Base-by-base conservation (phyloP, 139 green algal species). In the Chlorella sp. region DNA sequence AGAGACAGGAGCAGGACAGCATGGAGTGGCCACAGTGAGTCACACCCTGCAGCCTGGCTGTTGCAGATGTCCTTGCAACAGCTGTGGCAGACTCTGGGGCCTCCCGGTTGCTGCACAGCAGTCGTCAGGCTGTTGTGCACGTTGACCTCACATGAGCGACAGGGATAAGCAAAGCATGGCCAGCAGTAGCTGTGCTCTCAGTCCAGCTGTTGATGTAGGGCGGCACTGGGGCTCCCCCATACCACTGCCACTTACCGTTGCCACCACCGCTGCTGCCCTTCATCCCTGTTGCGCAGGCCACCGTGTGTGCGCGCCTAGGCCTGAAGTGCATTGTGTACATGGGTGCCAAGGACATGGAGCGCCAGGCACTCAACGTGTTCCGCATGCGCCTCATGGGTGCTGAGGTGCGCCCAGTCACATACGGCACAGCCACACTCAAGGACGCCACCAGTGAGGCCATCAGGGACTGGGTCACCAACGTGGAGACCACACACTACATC, bases 401-500 rank as follows among this genome's bases (percentile, higher is more conserved):
- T 2, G 94, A 99, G 88, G 93, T 95, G 49, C 83, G 91, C 5
- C 84, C 92, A 2, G 95, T 99, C 61, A 62, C 89, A 76, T 80
- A 79, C 23, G 95, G 95, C 49, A 99, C 95, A 5, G 86, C 90
- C 31, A 99, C 96, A 2, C 87, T 99, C 42, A 99, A 99, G 87
- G 95, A 99, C 72, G 95, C 95, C 34, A 98, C 94, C 65, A 93
- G 80, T 31, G 93, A 99, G 85, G 95, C 95, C 49, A 99, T 99
- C 81, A 86, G 96, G 50, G 96, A 99, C 83, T 99, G 96, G 96
- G 95, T 80, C 34, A 99, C 96, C 36, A 99, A 99, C 74, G 95
- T 99, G 74, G 96, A 99, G 86, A 91, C 76, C 71, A 99, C 96
- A 2, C 96, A 99, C 87, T 99, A 99, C 90, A 99, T 99, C 78